A percentile compares a stretch with the other conserved stretches of the same genome.
phyloP scores from a whole-genome alignment of 1,284 basidiomycete genomes.

The Rhodotorula glutinis region DNA sequence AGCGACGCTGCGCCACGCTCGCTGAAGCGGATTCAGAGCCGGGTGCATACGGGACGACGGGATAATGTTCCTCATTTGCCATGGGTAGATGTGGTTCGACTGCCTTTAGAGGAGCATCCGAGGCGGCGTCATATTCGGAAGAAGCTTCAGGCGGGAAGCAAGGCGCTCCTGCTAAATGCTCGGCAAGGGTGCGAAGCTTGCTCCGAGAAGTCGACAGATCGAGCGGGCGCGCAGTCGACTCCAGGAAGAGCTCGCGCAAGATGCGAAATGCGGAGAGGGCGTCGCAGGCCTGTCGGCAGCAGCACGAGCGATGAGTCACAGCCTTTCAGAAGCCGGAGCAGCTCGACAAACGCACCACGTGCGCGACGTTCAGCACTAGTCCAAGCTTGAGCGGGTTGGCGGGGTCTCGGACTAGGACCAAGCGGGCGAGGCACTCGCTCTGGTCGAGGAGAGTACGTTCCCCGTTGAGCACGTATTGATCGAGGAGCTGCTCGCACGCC shows the following conservation, averaged over 20 bases:
- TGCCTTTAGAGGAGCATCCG: no score
- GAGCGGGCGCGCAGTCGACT: neutral
- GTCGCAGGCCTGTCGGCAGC: constrained; percentile 29
- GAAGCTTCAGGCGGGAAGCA: neutral
- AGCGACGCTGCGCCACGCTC: constrained; percentile 8
- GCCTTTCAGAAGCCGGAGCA: no score
- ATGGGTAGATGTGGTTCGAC: constrained; percentile 7
- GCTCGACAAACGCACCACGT: constrained; percentile 18
- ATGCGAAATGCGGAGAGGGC: constrained; percentile 27
- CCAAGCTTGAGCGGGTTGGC: neutral
- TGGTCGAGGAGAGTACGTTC: constrained; percentile 17
- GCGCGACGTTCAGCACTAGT: constrained; percentile 30
- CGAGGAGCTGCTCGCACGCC: constrained; percentile 8
- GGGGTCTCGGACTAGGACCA: constrained; percentile 10
- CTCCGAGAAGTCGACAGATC: neutral
- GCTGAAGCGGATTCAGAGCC: neutral
- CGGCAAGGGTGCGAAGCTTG: constrained; percentile 1
- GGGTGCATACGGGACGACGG: neutral
- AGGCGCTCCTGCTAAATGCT: accelerated
- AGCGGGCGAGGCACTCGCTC: constrained; percentile 11
- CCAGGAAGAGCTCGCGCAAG: constrained; percentile 19
- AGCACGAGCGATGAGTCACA: neutral
- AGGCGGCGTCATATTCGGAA: no score
- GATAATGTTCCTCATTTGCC: constrained; percentile 23
- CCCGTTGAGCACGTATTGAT: constrained; percentile 14